These are phyloP conservation scores for Biscogniauxia mediterranea DNA, from an alignment of 2,329 filamentous ascomycete genomes.

Conservation along the genomic window DNA sequence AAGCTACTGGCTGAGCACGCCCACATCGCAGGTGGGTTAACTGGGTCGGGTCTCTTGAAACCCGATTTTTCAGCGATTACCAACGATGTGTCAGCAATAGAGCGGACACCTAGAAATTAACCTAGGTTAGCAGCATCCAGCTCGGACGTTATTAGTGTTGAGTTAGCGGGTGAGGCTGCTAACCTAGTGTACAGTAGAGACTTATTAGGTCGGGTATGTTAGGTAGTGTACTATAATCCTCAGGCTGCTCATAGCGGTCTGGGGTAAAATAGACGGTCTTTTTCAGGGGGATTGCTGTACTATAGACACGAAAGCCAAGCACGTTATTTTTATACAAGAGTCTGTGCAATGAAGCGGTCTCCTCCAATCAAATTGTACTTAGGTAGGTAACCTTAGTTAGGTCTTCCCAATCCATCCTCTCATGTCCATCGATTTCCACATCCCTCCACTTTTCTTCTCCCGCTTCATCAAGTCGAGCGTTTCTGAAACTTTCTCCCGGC, in stretches of 20 bases:
- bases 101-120: background rate
- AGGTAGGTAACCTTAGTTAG: no score
- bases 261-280: no score
- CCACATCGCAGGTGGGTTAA: background rate
- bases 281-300: no score
- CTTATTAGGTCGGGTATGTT: no score
- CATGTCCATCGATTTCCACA: background rate
- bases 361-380: no score
- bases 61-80: slow-evolving; percentile 27
- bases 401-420: no score
- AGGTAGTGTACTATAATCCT: background rate
- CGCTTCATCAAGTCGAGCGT: background rate
- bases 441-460: background rate
- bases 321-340: no score
- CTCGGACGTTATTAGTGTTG: background rate
- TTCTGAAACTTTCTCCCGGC: background rate
- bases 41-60: background rate
- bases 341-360: background rate
- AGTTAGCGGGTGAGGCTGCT: background rate
- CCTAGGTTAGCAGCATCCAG: background rate
- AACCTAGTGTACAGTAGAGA: no score
- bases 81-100: slow-evolving; percentile 31
- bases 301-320: no score
- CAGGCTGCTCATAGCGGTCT: no score
- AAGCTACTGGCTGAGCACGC: background rate